These are phyloP conservation scores for Yamadazyma aaseri DNA, from an alignment of 1,139 yeast species.

Conservation along the genomic window DNA sequence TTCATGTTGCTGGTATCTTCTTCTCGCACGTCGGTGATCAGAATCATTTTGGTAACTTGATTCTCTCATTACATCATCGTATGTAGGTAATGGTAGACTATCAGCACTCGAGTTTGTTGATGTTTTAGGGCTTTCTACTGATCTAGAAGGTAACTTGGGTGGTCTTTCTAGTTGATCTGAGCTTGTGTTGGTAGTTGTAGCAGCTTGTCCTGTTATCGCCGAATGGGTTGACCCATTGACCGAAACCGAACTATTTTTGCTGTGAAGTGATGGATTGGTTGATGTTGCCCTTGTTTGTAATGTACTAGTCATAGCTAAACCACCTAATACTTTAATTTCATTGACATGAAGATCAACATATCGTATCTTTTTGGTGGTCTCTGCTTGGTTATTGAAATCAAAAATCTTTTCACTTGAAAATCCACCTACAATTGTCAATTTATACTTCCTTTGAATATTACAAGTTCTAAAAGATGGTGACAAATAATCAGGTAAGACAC, in stretches of 20 bases:
- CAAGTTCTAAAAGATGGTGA: constrained; percentile 60
- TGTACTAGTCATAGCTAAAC: constrained; percentile 31
- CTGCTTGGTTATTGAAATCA: constrained; percentile 21
- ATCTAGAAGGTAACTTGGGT: constrained; percentile 4
- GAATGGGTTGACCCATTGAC: neutral
- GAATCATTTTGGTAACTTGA: constrained; percentile 25
- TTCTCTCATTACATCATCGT: constrained; percentile 36
- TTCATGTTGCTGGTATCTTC: constrained; percentile 39
- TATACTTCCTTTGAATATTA: constrained; percentile 52
- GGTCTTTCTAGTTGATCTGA: constrained; percentile 2
- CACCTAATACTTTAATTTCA: constrained; percentile 43
- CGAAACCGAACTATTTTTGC: constrained; percentile 1
- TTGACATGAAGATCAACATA: constrained; percentile 35
- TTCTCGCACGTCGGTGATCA: constrained; percentile 30
- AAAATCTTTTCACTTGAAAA: constrained; percentile 35
- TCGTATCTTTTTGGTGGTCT: constrained; percentile 21
- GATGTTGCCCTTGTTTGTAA: constrained; percentile 11
- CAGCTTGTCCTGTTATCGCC: too few relatives aligned
- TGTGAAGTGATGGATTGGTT: constrained; percentile 3
- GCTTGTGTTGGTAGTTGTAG: neutral
- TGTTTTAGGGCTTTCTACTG: neutral
- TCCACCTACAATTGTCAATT: constrained; percentile 43
- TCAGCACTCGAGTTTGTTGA: constrained; percentile 8
- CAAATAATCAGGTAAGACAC: constrained; percentile 47
- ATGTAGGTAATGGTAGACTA: constrained; percentile 28